phyloP scores from a whole-genome alignment of 192 early-diverging fungal species.

The Pilobolus umbonatus region DNA sequence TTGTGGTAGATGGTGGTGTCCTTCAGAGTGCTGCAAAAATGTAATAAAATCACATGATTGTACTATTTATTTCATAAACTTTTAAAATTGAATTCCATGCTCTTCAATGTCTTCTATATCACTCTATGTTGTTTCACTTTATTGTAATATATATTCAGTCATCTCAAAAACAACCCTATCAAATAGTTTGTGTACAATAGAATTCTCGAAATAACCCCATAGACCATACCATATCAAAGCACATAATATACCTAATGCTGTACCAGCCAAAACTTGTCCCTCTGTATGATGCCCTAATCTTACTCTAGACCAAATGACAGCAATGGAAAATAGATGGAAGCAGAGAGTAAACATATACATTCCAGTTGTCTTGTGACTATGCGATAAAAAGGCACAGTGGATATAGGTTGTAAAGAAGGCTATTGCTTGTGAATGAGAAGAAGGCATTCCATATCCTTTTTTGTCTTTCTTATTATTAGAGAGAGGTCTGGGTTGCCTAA shows the following conservation, averaged over 20 bases:
- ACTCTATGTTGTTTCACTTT: no score
- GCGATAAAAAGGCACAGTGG: neutral
- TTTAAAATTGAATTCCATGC: no score
- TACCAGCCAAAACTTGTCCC: conserved; percentile 35
- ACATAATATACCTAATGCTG: conserved; percentile 18
- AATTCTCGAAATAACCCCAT: no score
- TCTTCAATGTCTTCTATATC: no score
- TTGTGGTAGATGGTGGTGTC: conserved; percentile 30
- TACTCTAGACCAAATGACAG: conserved; percentile 41
- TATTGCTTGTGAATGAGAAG: conserved; percentile 64
- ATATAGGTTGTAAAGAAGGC: conserved; percentile 59
- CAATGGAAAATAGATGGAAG: conserved; percentile 17
- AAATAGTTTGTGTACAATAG: no score
- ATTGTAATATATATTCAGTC: no score
- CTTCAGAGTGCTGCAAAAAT: conserved; percentile 9
- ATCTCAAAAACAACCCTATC: no score
- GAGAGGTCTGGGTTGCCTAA: conserved; percentile 38
- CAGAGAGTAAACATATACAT: neutral
- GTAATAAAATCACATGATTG: conserved; percentile 8
- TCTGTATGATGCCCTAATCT: conserved; percentile 31
- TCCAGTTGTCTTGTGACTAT: neutral
- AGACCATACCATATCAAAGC: conserved; percentile 7
- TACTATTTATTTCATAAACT: no score
- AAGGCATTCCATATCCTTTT: conserved; percentile 72
- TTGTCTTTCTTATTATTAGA: conserved; percentile 35